Percentiles rank a stretch among this genome's conserved stretches.
Conservation (phyloP, 495 filamentous ascomycete genomes). For the Daldinia vernicosa region DNA sequence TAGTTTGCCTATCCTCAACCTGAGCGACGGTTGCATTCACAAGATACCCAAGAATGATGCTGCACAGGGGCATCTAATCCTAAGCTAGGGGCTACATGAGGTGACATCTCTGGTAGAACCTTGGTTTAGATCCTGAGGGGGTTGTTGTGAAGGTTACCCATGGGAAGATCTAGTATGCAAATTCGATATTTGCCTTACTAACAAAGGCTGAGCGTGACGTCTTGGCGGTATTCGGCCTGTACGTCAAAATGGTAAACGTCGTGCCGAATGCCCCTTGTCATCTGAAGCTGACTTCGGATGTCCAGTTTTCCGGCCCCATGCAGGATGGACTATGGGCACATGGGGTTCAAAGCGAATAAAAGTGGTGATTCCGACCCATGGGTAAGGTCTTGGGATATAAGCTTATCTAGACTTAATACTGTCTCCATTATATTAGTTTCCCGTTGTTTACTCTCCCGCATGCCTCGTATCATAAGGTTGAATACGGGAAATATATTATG, state of each 20-base stretch:
- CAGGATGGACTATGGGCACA: conserved; percentile 15
- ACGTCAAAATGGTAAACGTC: conserved; percentile 15
- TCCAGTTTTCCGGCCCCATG: conserved; percentile 25
- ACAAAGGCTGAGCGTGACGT: conserved; percentile 18
- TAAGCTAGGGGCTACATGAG: conserved; percentile 17
- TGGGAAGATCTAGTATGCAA: conserved; percentile 22
- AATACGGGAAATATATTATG: background rate
- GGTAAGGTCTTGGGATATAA: conserved; percentile 25
- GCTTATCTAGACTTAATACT: conserved; percentile 31
- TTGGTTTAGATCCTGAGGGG: conserved; percentile 6
- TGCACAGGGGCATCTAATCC: conserved; percentile 23
- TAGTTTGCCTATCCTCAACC: conserved; percentile 15
- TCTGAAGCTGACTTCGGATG: conserved; percentile 33
- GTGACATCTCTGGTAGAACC: conserved; percentile 29
- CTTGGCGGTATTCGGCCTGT: conserved; percentile 11
- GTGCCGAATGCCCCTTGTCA: conserved; percentile 31
- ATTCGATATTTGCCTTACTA: conserved; percentile 19
- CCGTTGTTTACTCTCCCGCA: background rate
- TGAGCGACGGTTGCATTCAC: conserved; percentile 13
- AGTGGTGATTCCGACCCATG: conserved; percentile 8
- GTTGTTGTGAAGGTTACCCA: background rate
- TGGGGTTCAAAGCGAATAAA: conserved; percentile 1
- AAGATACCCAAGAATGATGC: conserved; percentile 24
- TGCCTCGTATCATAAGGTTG: background rate
- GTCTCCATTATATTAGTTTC: background rate